Evolutionary conservation across 106 monocot genomes (phyloP).

Genomic region (Allium cepa): DNA sequence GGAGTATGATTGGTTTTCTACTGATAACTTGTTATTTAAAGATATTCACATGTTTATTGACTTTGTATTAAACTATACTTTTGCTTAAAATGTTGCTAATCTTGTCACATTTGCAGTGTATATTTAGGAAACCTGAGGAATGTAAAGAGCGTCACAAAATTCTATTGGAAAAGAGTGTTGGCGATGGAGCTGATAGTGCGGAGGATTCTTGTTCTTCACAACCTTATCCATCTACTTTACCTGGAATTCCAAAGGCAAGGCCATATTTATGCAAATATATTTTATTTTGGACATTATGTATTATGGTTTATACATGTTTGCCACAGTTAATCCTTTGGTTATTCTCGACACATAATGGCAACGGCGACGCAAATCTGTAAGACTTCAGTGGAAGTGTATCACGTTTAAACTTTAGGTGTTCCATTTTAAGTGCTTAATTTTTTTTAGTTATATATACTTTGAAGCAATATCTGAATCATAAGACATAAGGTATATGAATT

Average conservation of each 20-base stretch:
- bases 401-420: neutral
- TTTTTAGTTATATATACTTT: neutral
- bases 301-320: neutral
- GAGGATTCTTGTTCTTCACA: slow-evolving; percentile 99
- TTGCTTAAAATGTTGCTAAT: no score
- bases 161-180: slow-evolving; percentile 74
- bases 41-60: no score
- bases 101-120: slow-evolving; percentile 43
- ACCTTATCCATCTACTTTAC: slow-evolving; percentile 79
- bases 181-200: slow-evolving; percentile 99
- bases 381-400: neutral
- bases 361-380: neutral
- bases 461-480: no score
- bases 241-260: slow-evolving; percentile 95
- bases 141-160: slow-evolving; percentile 92
- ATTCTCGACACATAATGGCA: no score
- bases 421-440: neutral
- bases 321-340: no score
- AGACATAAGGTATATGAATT: no score
- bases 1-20: no score
- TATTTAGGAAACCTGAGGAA: slow-evolving; percentile 73
- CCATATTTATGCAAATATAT: neutral
- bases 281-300: neutral
- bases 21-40: no score
- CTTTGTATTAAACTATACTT: no score